A percentile compares a stretch with the other conserved stretches of the same genome.
Evolutionary conservation across 352 stramenopile species (phyloP).

Genomic region (Globisporangium abappressorium): DNA sequence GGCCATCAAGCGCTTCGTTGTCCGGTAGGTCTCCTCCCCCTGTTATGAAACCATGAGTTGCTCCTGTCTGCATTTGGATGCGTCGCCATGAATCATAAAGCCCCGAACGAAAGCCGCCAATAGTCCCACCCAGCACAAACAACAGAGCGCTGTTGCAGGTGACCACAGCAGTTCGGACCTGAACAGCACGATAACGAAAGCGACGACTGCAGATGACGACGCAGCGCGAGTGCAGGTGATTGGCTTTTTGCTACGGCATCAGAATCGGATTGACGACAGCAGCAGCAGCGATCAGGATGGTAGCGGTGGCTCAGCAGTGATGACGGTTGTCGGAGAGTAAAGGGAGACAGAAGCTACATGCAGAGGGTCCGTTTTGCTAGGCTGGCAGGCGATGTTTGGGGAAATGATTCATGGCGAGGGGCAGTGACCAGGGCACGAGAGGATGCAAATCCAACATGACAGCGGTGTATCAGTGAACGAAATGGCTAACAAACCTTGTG

Average conservation of each 20-base stretch:
- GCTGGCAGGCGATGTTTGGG: not conserved
- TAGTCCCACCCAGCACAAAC: not conserved
- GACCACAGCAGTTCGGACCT: not conserved
- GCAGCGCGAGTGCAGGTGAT: not conserved
- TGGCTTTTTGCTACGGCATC: not conserved
- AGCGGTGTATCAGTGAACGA: too few relatives aligned
- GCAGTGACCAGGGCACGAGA: not conserved
- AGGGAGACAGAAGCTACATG: not conserved
- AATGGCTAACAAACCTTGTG: not conserved
- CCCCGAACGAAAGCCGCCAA: not conserved
- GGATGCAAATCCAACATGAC: not conserved
- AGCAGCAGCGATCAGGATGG: not conserved
- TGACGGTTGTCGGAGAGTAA: not conserved
- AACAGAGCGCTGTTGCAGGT: not conserved
- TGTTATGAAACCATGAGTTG: not conserved
- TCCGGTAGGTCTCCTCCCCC: slow-evolving; percentile 60
- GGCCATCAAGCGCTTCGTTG: slow-evolving; percentile 92
- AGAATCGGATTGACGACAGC: not conserved
- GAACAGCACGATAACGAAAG: not conserved
- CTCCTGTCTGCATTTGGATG: not conserved
- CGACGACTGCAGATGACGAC: not conserved
- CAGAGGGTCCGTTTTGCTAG: not conserved
- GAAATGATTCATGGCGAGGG: not conserved
- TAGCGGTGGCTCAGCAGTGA: not conserved
- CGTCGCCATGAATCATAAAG: slow-evolving; percentile 1